Base-by-base conservation (phyloP, 1,284 basidiomycete genomes). In the Tilletia horrida region DNA sequence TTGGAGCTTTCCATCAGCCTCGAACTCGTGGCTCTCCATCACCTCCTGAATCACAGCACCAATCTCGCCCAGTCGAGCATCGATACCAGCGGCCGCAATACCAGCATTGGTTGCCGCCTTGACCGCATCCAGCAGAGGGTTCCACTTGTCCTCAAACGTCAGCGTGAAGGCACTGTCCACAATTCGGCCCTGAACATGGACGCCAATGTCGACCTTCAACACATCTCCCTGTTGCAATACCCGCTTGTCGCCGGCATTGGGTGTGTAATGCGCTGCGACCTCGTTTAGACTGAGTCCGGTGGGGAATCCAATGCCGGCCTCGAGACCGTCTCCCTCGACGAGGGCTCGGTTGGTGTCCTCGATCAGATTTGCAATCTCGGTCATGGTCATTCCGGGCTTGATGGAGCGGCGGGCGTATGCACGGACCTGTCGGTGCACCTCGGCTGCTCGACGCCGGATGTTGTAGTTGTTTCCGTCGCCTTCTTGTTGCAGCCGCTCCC, bases 11-110 rank as follows among this genome's bases (percentile, higher is more conserved):
- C 92, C 91, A 35, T 88, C 86, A 23, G 93, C 88, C 79, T 94
- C 92, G 21, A 98, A 93, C 82, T 98, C 96, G 81, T 97, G 97
- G 3, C 91, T 93, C 82, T 97, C 94, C 96, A 99, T 98, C 2
- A 93, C 94, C 83, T 99, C 96, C 82, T 99, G 95, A 69, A 98
- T 94, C 47, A 88, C 87, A 0, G 88, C 93, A 7, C 90, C 96
- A 45, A 99, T 87, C 80, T 98, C 95, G 69, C 93, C 93, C 61
- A 98, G 85, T 57, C 94, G 88, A 0, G 91, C 92, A 78, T 98
- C 96, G 76, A 99, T 97, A 2, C 96, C 96, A 7, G 95, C 91
- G 16, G 67, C 71, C 42, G 67, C 66, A 57, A 81, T 86, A 93
- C 93, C 92, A 1, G 92, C 90, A 73, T 97, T 88, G 2, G 96